Evolutionary conservation across 2,329 filamentous ascomycete species (phyloP).

Genomic region (Sphaerostilbella broomeana): DNA sequence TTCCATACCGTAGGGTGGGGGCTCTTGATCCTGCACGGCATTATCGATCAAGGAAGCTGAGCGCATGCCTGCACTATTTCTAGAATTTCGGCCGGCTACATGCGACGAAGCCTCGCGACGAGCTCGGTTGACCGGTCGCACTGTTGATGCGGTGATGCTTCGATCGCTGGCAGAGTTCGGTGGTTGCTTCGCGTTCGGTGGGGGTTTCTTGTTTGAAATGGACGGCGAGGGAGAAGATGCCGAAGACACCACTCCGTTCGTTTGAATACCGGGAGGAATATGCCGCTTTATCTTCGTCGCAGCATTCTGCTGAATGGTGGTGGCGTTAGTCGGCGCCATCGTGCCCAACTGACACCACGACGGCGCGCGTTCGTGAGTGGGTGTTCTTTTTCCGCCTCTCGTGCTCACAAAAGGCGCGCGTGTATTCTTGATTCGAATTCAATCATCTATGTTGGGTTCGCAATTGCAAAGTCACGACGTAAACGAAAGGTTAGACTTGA

Average conservation of each 20-base stretch:
- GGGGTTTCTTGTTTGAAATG: constrained; percentile 49
- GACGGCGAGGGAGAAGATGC: constrained; percentile 55
- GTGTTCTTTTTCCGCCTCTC: neutral
- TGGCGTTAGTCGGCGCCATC: constrained; percentile 52
- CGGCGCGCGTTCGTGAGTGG: constrained; percentile 9
- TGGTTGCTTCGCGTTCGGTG: constrained; percentile 36
- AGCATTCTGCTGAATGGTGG: constrained; percentile 37
- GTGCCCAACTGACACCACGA: constrained; percentile 21
- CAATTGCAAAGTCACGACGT: constrained; percentile 7
- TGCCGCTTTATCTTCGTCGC: constrained; percentile 61
- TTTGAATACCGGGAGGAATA: constrained; percentile 57
- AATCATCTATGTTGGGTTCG: constrained; percentile 17
- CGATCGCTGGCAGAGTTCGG: constrained; percentile 31
- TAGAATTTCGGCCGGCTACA: constrained; percentile 39
- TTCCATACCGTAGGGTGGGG: constrained; percentile 46
- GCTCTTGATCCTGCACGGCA: constrained; percentile 32
- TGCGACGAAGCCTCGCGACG: constrained; percentile 50
- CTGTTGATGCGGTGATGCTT: constrained; percentile 33
- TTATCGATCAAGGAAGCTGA: constrained; percentile 43
- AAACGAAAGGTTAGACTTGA: constrained; percentile 9
- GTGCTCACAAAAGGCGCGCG: constrained; percentile 9
- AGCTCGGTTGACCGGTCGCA: constrained; percentile 49
- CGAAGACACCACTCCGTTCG: constrained; percentile 53
- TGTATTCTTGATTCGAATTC: constrained; percentile 6
- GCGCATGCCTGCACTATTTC: constrained; percentile 44